Evolutionary conservation across 495 filamentous ascomycete species (phyloP).

Genomic region (Aspergillus steynii): DNA sequence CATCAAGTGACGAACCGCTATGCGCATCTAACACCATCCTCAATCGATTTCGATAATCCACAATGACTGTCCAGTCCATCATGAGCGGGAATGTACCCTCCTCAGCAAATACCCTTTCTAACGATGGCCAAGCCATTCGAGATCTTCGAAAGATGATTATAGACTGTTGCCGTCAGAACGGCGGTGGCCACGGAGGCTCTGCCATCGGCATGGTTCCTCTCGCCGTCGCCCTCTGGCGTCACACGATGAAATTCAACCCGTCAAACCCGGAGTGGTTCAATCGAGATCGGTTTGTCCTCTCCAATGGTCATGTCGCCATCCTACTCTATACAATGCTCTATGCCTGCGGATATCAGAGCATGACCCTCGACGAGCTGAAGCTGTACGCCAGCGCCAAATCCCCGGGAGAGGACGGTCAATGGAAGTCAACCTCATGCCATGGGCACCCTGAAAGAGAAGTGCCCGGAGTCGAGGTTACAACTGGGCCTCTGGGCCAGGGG

Average conservation of each 20-base stretch:
- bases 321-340: neutral
- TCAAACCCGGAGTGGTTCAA: constrained; percentile 89
- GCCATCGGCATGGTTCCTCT: constrained; percentile 94
- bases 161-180: constrained; percentile 50
- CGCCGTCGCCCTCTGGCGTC: constrained; percentile 87
- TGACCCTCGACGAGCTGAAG: constrained; percentile 41
- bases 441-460: constrained; percentile 39
- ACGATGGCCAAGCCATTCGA: constrained; percentile 31
- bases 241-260: constrained; percentile 91
- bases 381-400: constrained; percentile 44
- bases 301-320: constrained; percentile 33
- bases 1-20: neutral
- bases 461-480: constrained; percentile 55
- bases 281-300: constrained; percentile 89
- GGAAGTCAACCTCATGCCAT: neutral
- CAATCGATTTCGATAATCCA: neutral
- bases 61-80: neutral
- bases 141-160: constrained; percentile 44
- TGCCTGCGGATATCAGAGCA: neutral
- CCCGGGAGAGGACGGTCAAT: constrained; percentile 46
- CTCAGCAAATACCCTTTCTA: neutral
- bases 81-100: neutral
- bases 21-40: neutral
- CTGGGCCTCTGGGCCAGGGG: constrained; percentile 58
- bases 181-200: constrained; percentile 55